A percentile compares a stretch with the other conserved stretches of the same genome.
These are phyloP conservation scores for Trematosphaeria pertusa DNA, from an alignment of 2,329 filamentous ascomycete genomes.

Conservation along the genomic window DNA sequence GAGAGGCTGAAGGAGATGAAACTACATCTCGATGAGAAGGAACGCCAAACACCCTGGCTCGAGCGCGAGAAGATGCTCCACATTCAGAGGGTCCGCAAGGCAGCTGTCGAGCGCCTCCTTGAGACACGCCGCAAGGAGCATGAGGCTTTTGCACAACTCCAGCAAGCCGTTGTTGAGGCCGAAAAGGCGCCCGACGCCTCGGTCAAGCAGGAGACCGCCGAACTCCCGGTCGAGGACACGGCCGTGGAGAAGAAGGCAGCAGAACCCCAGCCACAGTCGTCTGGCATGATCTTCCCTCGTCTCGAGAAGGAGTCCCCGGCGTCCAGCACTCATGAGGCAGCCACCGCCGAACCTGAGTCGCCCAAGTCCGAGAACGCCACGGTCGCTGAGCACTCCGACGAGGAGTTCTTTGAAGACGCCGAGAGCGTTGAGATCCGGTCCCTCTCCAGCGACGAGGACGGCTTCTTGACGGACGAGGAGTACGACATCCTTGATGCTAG, in stretches of 20 bases:
- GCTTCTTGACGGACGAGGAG: constrained; percentile 95
- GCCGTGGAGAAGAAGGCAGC: constrained; percentile 13
- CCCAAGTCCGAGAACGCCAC: constrained; percentile 35
- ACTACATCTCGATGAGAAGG: constrained; percentile 20
- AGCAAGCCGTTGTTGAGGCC: constrained; percentile 40
- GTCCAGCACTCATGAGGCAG: constrained; percentile 76
- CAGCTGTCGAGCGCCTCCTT: constrained; percentile 42
- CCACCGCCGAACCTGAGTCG: constrained; percentile 34
- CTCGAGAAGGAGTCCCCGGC: constrained; percentile 91
- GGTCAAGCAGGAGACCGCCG: constrained; percentile 28
- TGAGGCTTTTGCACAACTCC: constrained; percentile 33
- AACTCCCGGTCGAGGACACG: constrained; percentile 46
- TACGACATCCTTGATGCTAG: constrained; percentile 97
- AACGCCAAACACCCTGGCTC: constrained; percentile 25
- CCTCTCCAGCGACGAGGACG: constrained; percentile 67
- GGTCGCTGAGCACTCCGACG: constrained; percentile 49
- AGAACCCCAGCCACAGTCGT: constrained; percentile 27
- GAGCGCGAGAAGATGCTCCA: constrained; percentile 29
- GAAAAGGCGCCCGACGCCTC: constrained; percentile 25
- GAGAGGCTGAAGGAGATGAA: constrained; percentile 32
- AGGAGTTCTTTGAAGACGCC: constrained; percentile 65
- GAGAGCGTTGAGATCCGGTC: constrained; percentile 61
- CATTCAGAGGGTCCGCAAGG: constrained; percentile 40
- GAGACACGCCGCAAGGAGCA: constrained; percentile 42
- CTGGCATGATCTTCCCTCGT: constrained; percentile 94